Conservation (phyloP, 352 stramenopile genomes). For the Globisporangium irregulare region DNA sequence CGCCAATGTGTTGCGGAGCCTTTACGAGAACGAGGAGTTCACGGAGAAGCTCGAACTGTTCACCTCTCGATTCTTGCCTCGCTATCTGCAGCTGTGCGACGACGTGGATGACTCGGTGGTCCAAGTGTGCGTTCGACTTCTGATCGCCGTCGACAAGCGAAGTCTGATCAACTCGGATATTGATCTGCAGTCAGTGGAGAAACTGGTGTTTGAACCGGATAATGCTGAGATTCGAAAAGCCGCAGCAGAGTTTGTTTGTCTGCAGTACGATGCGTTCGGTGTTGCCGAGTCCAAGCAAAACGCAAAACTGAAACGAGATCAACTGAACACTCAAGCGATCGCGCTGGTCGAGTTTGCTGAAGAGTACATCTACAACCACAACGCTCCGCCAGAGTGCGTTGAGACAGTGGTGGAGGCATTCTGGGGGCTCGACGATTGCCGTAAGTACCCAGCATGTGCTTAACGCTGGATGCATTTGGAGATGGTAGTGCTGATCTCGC, state of each 20-base stretch:
- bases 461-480: background rate
- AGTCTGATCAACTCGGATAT: conserved; percentile 79
- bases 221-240: conserved; percentile 74
- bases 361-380: conserved; percentile 77
- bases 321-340: conserved; percentile 85
- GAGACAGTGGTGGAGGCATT: conserved; percentile 84
- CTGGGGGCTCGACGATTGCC: conserved; percentile 82
- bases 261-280: conserved; percentile 88
- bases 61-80: conserved; percentile 69
- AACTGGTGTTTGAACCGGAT: conserved; percentile 73
- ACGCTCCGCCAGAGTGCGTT: conserved; percentile 51
- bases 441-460: conserved; percentile 40
- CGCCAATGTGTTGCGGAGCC: conserved; percentile 70
- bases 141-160: conserved; percentile 81
- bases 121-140: conserved; percentile 56
- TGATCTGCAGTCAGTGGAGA: conserved; percentile 74
- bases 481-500: conserved; percentile 7
- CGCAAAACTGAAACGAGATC: conserved; percentile 69
- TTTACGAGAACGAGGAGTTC: conserved; percentile 81
- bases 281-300: conserved; percentile 64
- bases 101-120: conserved; percentile 79
- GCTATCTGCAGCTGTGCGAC: conserved; percentile 79
- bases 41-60: conserved; percentile 74
- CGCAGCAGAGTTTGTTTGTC: conserved; percentile 82
- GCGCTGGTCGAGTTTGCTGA: conserved; percentile 88